A percentile compares a stretch with the other conserved stretches of the same genome.
These are phyloP conservation scores for Smittium mucronatum DNA, from an alignment of 371 early-diverging fungal genomes.

Conservation along the genomic window DNA sequence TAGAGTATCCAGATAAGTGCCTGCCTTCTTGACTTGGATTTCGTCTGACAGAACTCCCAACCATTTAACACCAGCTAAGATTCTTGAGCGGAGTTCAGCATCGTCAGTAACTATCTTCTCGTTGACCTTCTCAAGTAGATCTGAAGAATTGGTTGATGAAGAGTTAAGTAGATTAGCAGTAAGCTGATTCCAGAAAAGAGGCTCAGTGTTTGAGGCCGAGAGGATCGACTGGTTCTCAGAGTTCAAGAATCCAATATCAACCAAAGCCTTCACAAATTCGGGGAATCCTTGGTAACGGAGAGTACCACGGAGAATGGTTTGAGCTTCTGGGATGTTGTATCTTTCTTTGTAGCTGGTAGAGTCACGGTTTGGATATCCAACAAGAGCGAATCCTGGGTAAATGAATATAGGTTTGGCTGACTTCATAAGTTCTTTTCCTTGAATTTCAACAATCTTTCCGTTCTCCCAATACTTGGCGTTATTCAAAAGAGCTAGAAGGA, in stretches of 20 bases:
- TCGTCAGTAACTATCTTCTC: slow-evolving; percentile 39
- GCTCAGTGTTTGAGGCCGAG: slow-evolving; percentile 37
- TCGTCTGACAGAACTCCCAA: slow-evolving; percentile 59
- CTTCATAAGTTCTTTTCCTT: slow-evolving; percentile 76
- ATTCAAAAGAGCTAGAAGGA: slow-evolving; percentile 87
- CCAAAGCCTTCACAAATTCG: slow-evolving; percentile 79
- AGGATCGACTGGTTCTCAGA: slow-evolving; percentile 44
- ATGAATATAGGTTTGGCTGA: slow-evolving; percentile 76
- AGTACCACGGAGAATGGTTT: slow-evolving; percentile 88
- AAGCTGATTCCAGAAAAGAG: slow-evolving; percentile 54
- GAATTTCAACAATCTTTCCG: slow-evolving; percentile 83
- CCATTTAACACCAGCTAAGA: slow-evolving; percentile 65
- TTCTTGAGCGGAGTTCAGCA: slow-evolving; percentile 27
- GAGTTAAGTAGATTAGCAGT: slow-evolving; percentile 45
- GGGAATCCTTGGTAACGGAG: slow-evolving; percentile 70
- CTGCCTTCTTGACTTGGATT: slow-evolving; percentile 46
- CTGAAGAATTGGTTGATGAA: slow-evolving; percentile 26
- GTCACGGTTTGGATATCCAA: slow-evolving; percentile 93
- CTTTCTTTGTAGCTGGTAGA: slow-evolving; percentile 87
- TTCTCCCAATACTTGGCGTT: slow-evolving; percentile 74
- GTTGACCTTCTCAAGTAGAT: slow-evolving; percentile 36
- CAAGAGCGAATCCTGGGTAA: slow-evolving; percentile 79
- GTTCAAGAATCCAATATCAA: slow-evolving; percentile 82
- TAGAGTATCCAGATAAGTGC: slow-evolving; percentile 81
- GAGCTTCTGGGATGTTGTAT: slow-evolving; percentile 89